A percentile compares a stretch with the other conserved stretches of the same genome.
These are phyloP conservation scores for Colletotrichum filicis DNA, from an alignment of 2,329 filamentous ascomycete genomes.

Conservation along the genomic window DNA sequence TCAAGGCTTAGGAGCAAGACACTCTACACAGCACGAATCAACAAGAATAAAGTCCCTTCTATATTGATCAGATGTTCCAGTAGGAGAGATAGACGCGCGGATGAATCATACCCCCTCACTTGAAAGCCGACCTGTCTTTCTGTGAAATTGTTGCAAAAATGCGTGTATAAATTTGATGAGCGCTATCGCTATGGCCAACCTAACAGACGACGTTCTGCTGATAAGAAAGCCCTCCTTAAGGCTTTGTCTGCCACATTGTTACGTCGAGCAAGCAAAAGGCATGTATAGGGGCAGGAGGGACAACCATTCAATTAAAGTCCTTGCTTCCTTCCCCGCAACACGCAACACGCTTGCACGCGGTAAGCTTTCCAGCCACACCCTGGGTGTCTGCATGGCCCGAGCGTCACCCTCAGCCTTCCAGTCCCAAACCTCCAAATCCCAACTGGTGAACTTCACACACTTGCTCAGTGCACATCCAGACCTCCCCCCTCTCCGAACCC, in stretches of 20 bases:
- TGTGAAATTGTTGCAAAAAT: neutral
- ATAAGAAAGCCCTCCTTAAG: neutral
- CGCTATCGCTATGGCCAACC: neutral
- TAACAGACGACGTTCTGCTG: neutral
- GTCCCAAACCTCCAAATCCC: slow-evolving; percentile 35
- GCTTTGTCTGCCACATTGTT: neutral
- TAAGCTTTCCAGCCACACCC: slow-evolving; percentile 33
- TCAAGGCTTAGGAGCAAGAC: slow-evolving; percentile 35
- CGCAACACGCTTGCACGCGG: slow-evolving; percentile 12
- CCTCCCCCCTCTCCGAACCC: slow-evolving; percentile 3
- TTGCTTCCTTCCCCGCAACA: slow-evolving; percentile 36
- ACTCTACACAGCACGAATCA: slow-evolving; percentile 28
- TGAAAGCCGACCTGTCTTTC: neutral
- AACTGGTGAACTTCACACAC: slow-evolving; percentile 32
- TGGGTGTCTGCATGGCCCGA: slow-evolving; percentile 24
- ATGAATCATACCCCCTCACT: slow-evolving; percentile 20
- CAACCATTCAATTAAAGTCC: slow-evolving; percentile 33
- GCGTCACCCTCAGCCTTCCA: slow-evolving; percentile 34
- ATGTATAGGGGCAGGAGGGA: neutral
- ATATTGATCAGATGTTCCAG: slow-evolving; percentile 22
- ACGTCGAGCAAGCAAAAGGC: neutral
- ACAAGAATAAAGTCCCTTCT: slow-evolving; percentile 28
- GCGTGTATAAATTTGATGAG: neutral
- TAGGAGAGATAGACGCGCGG: slow-evolving; percentile 23
- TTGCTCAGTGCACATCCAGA: neutral